A percentile compares a stretch with the other conserved stretches of the same genome.
Conservation (phyloP, 2,329 filamentous ascomycete genomes). For the Cordyceps pruinosa region DNA sequence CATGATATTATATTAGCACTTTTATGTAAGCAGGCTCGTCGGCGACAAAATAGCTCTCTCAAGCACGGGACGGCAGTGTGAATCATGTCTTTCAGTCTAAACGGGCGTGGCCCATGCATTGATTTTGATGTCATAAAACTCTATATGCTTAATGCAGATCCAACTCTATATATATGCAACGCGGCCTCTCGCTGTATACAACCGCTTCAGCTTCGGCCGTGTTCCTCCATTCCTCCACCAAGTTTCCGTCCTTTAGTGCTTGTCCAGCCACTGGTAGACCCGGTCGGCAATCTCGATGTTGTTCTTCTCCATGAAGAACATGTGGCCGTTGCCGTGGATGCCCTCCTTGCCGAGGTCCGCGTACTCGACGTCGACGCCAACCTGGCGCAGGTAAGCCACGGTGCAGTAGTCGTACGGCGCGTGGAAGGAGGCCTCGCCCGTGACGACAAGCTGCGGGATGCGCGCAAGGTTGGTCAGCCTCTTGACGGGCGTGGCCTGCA, state of each 20-base stretch:
- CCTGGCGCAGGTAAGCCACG: conserved; percentile 41
- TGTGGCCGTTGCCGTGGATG: conserved; percentile 45
- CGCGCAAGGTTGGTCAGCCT: conserved; percentile 37
- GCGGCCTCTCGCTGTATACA: too few species aligned
- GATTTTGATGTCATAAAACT: too few species aligned
- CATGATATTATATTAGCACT: too few species aligned
- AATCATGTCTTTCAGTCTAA: too few species aligned
- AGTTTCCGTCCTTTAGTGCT: not conserved
- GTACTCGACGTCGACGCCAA: conserved; percentile 36
- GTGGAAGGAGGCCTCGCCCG: conserved; percentile 44
- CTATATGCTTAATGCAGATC: too few species aligned
- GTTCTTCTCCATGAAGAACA: conserved; percentile 42
- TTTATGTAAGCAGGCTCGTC: too few species aligned
- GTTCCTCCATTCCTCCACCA: not conserved
- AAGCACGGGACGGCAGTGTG: too few species aligned
- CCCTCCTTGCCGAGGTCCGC: conserved; percentile 37
- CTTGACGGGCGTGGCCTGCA: conserved; percentile 25
- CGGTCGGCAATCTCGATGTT: conserved; percentile 19
- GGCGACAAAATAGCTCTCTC: too few species aligned
- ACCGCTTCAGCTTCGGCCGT: too few species aligned
- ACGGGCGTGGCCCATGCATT: too few species aligned
- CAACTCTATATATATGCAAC: too few species aligned
- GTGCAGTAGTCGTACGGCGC: conserved; percentile 47
- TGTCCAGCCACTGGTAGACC: conserved; percentile 16
- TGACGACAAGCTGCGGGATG: conserved; percentile 40